Percentiles rank a stretch among this genome's conserved stretches.
phyloP scores from a whole-genome alignment of 139 green algal species.

The Marvania coccoides region DNA sequence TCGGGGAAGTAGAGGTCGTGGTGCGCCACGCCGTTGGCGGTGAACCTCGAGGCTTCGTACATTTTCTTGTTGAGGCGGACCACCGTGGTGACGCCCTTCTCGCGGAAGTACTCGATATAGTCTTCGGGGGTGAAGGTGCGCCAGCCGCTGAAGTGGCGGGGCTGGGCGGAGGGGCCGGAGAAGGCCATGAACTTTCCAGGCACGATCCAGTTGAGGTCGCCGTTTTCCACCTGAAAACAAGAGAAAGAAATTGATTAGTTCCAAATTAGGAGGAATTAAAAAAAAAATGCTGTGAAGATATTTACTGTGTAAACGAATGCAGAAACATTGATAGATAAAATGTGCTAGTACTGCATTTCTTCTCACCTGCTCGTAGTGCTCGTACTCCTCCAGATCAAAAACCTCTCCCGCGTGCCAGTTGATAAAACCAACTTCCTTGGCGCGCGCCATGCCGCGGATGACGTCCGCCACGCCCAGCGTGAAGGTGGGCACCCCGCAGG shows the following conservation, averaged over 20 bases:
- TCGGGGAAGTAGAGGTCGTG: constrained; percentile 94
- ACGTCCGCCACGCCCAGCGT: constrained; percentile 68
- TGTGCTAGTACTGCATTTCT: no score
- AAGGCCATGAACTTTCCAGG: constrained; percentile 87
- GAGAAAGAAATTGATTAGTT: no score
- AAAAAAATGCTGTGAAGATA: no score
- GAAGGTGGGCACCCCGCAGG: constrained; percentile 68
- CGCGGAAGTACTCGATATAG: constrained; percentile 74
- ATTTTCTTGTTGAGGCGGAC: constrained; percentile 87
- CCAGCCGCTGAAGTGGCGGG: constrained; percentile 70
- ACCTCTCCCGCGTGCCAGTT: constrained; percentile 49
- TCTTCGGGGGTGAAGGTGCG: constrained; percentile 73
- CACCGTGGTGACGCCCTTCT: constrained; percentile 55
- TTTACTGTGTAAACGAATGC: no score
- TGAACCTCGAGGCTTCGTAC: constrained; percentile 78
- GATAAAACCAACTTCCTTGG: constrained; percentile 69
- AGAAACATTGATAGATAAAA: no score
- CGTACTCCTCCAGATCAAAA: constrained; percentile 81
- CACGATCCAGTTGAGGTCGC: constrained; percentile 90
- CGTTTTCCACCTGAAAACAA: constrained; percentile 77
- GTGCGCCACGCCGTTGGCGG: constrained; percentile 64
- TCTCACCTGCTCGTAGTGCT: constrained; percentile 87
- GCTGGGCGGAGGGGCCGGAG: constrained; percentile 52
- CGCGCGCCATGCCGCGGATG: constrained; percentile 62
- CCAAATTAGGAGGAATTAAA: no score